Base-by-base conservation (phyloP, 2,329 filamentous ascomycete genomes). In the Calonectria honghensis region DNA sequence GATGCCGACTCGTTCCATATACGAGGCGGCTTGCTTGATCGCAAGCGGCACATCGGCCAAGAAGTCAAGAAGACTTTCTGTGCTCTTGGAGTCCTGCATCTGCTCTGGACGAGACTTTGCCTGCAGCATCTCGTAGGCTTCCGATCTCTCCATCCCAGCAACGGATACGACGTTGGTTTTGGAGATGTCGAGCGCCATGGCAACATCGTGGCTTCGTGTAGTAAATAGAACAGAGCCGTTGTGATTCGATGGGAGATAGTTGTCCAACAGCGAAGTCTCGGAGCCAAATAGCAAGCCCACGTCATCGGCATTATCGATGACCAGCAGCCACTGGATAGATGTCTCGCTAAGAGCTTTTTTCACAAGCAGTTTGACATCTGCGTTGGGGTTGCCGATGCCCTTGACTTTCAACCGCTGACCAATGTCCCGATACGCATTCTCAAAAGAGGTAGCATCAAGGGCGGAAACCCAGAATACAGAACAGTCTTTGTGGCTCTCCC, bases 251-350 rank as follows among this genome's bases (percentile, higher is more conserved):
- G 84, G 85, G 7, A 87, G 75, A 75, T 81, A 82, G 9, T 82
- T 64, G 3, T 3, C 24, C 35, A 61, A 20, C 7, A 32, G n/a
- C 0, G 50, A 52, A 4, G 85, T 73, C 6, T 65, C 10, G 4
- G 75, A 39, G 29, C 76, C 76, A 52, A 82, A 80, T 0, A 85
- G 68, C 3, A 87, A 68, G 2, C 82, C 70, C 6, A 61, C 54
- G 68, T 89, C 85, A 68, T 89, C 86, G 16, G 84, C 85, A 66
- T 88, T 89, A 68, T 89, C 86, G 20, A 89, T 67, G 52, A 89
- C 79, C 52, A 89, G 70, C 2, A 89, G 78, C 87, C 86, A 89
- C 0, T 74, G 68, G 2, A 82, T 79, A 1, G 63, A 73, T 16
- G 39, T 72, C 29, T 80, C 68, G 45, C 80, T 83, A 1, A 89